Conservation (phyloP, 768 basidiomycete species). For the Pisolithus marmoratus region DNA sequence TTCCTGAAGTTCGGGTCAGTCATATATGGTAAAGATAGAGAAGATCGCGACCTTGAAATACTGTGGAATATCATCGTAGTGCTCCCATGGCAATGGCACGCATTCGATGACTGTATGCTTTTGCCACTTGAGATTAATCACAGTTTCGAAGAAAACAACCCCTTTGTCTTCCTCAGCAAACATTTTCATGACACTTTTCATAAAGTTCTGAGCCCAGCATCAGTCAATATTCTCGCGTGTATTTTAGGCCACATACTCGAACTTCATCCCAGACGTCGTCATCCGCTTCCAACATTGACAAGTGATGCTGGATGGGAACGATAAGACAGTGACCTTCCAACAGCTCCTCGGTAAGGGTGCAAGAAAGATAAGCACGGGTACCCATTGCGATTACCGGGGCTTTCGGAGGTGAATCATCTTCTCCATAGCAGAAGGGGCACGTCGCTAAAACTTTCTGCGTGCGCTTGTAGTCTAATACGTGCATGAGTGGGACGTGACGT, state of each 20-base stretch:
- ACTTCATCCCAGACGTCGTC: conserved; percentile 99
- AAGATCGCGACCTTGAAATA: conserved; percentile 73
- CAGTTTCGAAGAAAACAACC: conserved; percentile 93
- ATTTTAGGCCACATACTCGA: conserved; percentile 45
- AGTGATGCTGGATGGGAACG: conserved; percentile 91
- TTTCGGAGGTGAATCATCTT: conserved; percentile 86
- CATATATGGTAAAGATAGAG: background rate
- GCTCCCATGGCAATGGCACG: conserved; percentile 84
- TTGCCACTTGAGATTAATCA: conserved; percentile 80
- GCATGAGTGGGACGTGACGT: background rate
- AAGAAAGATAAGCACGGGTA: conserved; percentile 85
- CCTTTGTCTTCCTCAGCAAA: conserved; percentile 90
- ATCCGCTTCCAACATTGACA: conserved; percentile 88
- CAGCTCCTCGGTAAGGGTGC: conserved; percentile 84
- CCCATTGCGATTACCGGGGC: conserved; percentile 89
- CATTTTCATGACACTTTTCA: conserved; percentile 96
- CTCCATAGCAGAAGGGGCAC: conserved; percentile 87
- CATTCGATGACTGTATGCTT: conserved; percentile 92
- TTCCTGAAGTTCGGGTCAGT: conserved; percentile 49
- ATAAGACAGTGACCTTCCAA: conserved; percentile 90
- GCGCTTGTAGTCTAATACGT: conserved; percentile 75
- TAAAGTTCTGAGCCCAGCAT: conserved; percentile 47
- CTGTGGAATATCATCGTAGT: conserved; percentile 81
- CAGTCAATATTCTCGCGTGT: background rate
- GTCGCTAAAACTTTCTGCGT: conserved; percentile 86